Base-by-base conservation (phyloP, 352 stramenopile genomes). In the Pythium rhizo-oryzae region DNA sequence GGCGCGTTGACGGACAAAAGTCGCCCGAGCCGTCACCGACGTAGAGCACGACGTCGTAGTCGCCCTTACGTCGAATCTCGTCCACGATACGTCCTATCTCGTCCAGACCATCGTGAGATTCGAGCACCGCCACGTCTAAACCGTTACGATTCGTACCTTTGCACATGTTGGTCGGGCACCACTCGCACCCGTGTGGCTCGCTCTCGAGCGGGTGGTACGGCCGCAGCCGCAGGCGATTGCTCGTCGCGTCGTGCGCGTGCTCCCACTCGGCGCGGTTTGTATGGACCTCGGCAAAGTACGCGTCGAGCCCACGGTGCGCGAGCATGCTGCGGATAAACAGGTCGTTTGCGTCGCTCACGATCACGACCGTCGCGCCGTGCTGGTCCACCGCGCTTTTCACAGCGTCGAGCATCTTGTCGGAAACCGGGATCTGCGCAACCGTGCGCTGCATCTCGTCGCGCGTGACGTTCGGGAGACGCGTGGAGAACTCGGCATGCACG, bases 81-180 rank as follows among this genome's bases (percentile, higher is more conserved):
- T 71, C 51, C 28, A 76, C 33, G 23, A 76, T 73, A 7, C 59
- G 52, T 24, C 70, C 70, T 76, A 57, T 18, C 1, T 24, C 7
- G 25, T 25, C 39, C 12, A 47, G 23, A 39, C 23, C 51, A 57
- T 13, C 19, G 30, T 21, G n/a, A 51, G 18, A 16, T 43, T 9
- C 37, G 2, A 5, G 15, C 41, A 15, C 18, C 41, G 13, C 13
- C 12, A 47, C 11, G n/a, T 28, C 11, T n/a, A 25, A 18, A 21
- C 18, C 12, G 2, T 53, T 6, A 33, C 4, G 25, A 4, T 24
- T 23, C 33, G 12, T 46, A 77, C 71, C 71, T 63, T 78, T 78
- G 68, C 71, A 78, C 67, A 78, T 75, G 58, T 78, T 75, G 60
- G 60, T 28, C 11, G 67, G 71, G n/a, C 71, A 78, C 47, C 56